These are phyloP conservation scores for Botrytis fabae DNA, from an alignment of 2,329 filamentous ascomycete species.

Conservation along the genomic window DNA sequence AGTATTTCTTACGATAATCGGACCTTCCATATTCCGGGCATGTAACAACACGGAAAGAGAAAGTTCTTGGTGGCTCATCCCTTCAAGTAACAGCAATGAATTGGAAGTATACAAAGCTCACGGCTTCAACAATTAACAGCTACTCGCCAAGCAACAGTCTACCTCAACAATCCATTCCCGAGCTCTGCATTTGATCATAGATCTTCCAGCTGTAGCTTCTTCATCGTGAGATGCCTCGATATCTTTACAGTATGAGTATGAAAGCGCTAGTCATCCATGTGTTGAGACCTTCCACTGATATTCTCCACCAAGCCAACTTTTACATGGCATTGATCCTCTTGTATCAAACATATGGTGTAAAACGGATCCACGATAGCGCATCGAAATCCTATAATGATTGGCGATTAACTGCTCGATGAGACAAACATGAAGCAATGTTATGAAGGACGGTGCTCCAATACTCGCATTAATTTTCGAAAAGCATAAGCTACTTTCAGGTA, in stretches of 20 bases:
- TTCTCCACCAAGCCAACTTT: not conserved
- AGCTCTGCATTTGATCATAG: not conserved
- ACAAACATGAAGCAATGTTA: not conserved
- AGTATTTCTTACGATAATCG: not conserved
- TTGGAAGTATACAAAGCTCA: not conserved
- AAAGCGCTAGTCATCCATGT: not conserved
- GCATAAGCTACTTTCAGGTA: not conserved
- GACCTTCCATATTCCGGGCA: no score
- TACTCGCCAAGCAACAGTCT: not conserved
- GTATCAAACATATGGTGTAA: not conserved
- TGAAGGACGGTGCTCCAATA: not conserved
- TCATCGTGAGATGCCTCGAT: not conserved
- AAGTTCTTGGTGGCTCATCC: not conserved
- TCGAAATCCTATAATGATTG: not conserved
- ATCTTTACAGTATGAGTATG: not conserved
- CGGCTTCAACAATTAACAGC: not conserved
- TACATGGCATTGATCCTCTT: not conserved
- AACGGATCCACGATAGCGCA: no score
- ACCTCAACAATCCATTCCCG: not conserved
- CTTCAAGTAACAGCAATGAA: not conserved
- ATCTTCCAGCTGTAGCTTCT: not conserved
- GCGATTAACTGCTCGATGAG: not conserved
- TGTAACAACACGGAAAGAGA: not conserved
- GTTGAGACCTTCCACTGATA: not conserved
- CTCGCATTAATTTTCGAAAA: not conserved